These are phyloP conservation scores for Incumbomyces lentus DNA, from an alignment of 2,329 filamentous ascomycete species.

Conservation along the genomic window DNA sequence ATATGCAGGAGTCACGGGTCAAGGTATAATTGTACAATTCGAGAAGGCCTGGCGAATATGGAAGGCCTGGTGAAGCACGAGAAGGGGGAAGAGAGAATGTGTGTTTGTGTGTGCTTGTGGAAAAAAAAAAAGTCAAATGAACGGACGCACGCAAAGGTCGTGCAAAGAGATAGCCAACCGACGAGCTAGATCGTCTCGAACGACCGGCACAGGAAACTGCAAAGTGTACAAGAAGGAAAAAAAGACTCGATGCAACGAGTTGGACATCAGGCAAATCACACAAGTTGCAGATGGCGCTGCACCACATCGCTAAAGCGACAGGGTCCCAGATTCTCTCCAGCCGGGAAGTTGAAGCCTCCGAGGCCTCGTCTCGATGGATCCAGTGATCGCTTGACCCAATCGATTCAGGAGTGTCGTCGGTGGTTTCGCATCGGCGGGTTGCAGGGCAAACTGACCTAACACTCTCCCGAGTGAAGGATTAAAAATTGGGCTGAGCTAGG, in stretches of 20 bases:
- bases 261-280: too few relatives aligned
- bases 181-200: slow-evolving; percentile 3
- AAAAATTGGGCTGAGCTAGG: neutral
- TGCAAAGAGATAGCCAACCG: neutral
- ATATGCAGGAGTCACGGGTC: too few relatives aligned
- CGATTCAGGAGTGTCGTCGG: slow-evolving; percentile 7
- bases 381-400: neutral
- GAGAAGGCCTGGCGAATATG: neutral
- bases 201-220: slow-evolving; percentile 4
- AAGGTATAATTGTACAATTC: too few relatives aligned
- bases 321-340: too few relatives aligned
- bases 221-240: neutral
- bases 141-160: slow-evolving; percentile 5
- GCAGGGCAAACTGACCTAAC: neutral
- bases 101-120: too few relatives aligned
- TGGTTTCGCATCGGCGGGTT: slow-evolving; percentile 1
- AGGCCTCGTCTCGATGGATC: neutral
- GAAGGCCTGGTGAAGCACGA: neutral
- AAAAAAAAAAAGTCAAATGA: neutral
- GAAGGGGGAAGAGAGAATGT: too few relatives aligned
- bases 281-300: too few relatives aligned
- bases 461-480: neutral
- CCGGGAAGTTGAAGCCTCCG: too few relatives aligned
- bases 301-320: neutral
- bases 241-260: neutral